Evolutionary conservation across 2,329 filamentous ascomycete genomes (phyloP), one percentile per base, ranked within the genome.

Genomic region (Nigrograna mackinnonii): DNA sequence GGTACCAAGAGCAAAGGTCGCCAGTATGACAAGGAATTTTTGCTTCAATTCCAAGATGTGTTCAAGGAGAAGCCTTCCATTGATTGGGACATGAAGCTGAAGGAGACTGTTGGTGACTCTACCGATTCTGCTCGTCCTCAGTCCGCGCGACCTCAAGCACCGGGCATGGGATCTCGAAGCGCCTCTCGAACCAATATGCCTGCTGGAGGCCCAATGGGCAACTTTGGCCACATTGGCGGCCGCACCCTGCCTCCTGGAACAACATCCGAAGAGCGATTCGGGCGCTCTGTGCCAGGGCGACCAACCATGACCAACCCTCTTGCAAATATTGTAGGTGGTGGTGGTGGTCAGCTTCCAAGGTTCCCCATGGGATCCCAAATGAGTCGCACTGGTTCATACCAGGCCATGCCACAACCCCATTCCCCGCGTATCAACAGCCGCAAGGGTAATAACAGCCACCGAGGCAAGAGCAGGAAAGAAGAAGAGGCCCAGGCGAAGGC

Each of bases 21-120:
- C 77, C 91, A 95, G 69, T 99, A 99, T 70, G 91, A 97, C 72
- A 89, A 91, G 60, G 86, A 87, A 58, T 99, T 99, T 78, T 76
- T 99, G 72, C 79, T 99, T 21, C 94, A 99, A 66, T 99, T 99
- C 79, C 89, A 96, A 74, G 83, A 83, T 58, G 90, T 96, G 16
- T 99, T 96, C 74, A 95, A 90, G 50, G 94, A 99, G 77, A 95
- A 96, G 74, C 94, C 94, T 12, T 95, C 91, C 1, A 71, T 91
- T 32, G 92, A 97, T 64, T 99, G 96, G 83, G 88, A 95, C 64
- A 79, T 86, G 53, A 91, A 94, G 62, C 85, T 99, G 48, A 79
- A 92, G 80, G 85, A 87, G 72, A 79, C 86, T 76, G 69, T 99
- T 54, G 92, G 92, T 44, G 91, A 96, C 52, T 84, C 87, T 44